These are phyloP conservation scores for Cladosporium sp. DNA, from an alignment of 2,329 filamentous ascomycete genomes.

Conservation along the genomic window DNA sequence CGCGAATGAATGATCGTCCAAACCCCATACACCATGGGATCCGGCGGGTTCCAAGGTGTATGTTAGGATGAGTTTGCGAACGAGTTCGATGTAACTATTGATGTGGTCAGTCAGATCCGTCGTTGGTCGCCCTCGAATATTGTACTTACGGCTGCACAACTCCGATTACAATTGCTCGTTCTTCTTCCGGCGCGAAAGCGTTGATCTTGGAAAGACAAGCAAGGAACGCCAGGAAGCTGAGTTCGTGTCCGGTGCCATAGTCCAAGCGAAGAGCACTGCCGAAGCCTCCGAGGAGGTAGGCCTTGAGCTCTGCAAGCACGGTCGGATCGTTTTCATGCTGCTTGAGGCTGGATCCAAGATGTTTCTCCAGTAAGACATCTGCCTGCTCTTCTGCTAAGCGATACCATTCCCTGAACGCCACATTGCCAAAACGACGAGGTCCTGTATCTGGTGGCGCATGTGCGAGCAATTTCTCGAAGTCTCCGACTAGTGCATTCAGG, in stretches of 20 bases:
- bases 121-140: neutral
- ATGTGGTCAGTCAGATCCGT: neutral
- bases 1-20: constrained; percentile 95
- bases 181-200: constrained; percentile 69
- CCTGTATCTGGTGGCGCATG: constrained; percentile 82
- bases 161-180: constrained; percentile 78
- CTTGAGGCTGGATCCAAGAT: constrained; percentile 30
- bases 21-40: constrained; percentile 94
- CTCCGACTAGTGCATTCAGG: constrained; percentile 67
- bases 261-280: constrained; percentile 87
- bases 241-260: constrained; percentile 93
- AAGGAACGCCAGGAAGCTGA: constrained; percentile 91
- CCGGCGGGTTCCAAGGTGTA: constrained; percentile 95
- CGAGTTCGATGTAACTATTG: constrained; percentile 72
- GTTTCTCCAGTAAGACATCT: constrained; percentile 47
- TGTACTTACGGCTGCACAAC: constrained; percentile 76
- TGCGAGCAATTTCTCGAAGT: constrained; percentile 67
- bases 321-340: constrained; percentile 35
- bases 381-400: constrained; percentile 64
- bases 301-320: constrained; percentile 62
- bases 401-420: constrained; percentile 86
- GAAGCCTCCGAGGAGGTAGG: constrained; percentile 83
- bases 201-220: constrained; percentile 89
- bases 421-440: constrained; percentile 87
- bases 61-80: constrained; percentile 80